These are phyloP conservation scores for Talaromyces sp. DNA, from an alignment of 2,329 filamentous ascomycete genomes.

Conservation along the genomic window DNA sequence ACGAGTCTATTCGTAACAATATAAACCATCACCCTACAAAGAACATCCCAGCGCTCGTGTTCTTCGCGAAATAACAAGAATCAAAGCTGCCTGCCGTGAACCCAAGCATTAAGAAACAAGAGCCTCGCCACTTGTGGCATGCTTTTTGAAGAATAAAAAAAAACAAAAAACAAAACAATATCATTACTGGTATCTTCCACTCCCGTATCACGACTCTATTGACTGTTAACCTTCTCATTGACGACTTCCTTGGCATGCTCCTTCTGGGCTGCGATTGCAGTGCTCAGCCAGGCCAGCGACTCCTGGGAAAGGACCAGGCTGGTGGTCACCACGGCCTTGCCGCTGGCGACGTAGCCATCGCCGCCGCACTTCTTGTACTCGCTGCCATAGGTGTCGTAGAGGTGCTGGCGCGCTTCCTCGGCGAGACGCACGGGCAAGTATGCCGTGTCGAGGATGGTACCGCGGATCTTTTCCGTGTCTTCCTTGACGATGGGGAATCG, in stretches of 20 bases:
- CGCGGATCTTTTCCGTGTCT: conserved; percentile 64
- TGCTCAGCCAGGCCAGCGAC: conserved; percentile 55
- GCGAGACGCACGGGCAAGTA: conserved; percentile 59
- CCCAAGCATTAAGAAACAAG: not conserved
- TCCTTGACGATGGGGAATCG: conserved; percentile 70
- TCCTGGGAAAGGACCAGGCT: conserved; percentile 62
- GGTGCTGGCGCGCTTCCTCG: conserved; percentile 47
- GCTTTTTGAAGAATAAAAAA: not conserved
- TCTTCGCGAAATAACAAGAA: not conserved
- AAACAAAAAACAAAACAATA: not conserved
- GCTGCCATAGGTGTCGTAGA: conserved; percentile 36
- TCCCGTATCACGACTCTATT: not conserved
- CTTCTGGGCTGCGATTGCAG: conserved; percentile 57
- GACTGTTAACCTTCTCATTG: conserved; percentile 42
- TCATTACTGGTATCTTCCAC: not conserved
- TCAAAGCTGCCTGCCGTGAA: not conserved
- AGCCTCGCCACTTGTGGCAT: not conserved
- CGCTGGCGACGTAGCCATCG: conserved; percentile 58
- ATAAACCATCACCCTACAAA: not conserved
- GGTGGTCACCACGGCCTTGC: conserved; percentile 65
- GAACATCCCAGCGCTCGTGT: not conserved
- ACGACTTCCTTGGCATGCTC: conserved; percentile 51
- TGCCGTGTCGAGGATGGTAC: conserved; percentile 56
- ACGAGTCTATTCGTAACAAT: not conserved
- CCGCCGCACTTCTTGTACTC: conserved; percentile 45